Base-by-base conservation (phyloP, 1,284 basidiomycete species). In the Cystobasidium pallidum region DNA sequence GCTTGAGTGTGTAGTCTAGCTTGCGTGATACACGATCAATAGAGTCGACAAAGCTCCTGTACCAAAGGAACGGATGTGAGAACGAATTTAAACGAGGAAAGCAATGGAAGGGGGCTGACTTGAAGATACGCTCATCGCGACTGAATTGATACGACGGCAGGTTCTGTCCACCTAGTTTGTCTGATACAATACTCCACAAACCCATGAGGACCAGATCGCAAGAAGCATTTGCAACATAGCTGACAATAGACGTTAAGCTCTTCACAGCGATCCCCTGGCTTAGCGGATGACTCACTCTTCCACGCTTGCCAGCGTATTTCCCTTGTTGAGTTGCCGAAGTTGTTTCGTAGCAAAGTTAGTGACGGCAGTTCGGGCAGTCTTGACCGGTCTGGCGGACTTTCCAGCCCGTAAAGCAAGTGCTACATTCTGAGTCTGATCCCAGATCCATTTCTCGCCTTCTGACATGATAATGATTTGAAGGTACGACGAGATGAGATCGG, bases 381-480 rank as follows among this genome's bases (percentile, higher is more conserved):
- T 43, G 17, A 79, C 76, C 0, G 78, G 77, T 28, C 54, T 45
- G 0, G 73, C 73, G 0, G 36, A 34, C n/a, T 71, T 71, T 3
- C 77, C 77, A n/a, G 64, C 70, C 24, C 72, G 49, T 11, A 74
- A 61, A 6, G 76, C 77, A 21, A 78, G 72, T 0, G 75, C 76
- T 55, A 79, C 71, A 7, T 72, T 74, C 36, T 78, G 74, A 11
- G 75, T 45, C 11, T 75, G 64, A 2, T 63, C 52, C 17, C 64
- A 64, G n/a, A 79, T 67, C 75, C 76, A 77, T 4, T 72, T 66
- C 11, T 74, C 64, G 6, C 77, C 77, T 59, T 77, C 75, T 19
- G 74, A 75, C 77, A 78, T 78, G 73, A 78, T 70, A 34, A 78
- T 71, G 19, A 77, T 73, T 59, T 79, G 78, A 30, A 79, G 67